Conservation (phyloP, 768 basidiomycete genomes). For the Agaricus blazei region DNA sequence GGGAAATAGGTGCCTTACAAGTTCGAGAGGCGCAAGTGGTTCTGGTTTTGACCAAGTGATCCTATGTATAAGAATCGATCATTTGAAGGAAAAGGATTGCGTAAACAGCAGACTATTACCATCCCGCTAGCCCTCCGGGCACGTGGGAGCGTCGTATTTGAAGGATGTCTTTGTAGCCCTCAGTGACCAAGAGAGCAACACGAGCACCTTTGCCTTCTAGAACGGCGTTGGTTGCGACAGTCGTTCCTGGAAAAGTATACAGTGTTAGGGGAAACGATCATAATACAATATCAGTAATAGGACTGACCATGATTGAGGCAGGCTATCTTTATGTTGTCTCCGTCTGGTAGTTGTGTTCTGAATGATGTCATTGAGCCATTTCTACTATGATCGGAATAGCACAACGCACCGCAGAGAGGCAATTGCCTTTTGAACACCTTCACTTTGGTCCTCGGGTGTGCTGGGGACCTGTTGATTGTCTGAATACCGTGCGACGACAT, state of each 20-base stretch:
- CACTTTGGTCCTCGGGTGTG: conserved; percentile 23
- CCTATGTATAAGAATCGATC: conserved; percentile 13
- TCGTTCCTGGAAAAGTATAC: conserved; percentile 13
- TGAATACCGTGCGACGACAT: neutral
- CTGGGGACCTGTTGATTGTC: conserved; percentile 14
- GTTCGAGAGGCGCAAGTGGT: conserved; percentile 23
- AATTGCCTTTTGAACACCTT: conserved; percentile 21
- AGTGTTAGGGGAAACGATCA: too few species aligned
- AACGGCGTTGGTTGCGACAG: conserved; percentile 25
- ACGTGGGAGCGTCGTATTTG: conserved; percentile 16
- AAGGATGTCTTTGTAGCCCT: conserved; percentile 19
- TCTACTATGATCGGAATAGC: neutral
- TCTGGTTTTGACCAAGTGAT: conserved; percentile 24
- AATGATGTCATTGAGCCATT: neutral
- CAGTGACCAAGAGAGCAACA: conserved; percentile 24
- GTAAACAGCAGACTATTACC: conserved; percentile 11
- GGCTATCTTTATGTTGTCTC: conserved; percentile 8
- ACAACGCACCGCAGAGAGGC: conserved; percentile 13
- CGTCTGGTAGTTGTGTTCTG: conserved; percentile 15
- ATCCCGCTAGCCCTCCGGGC: conserved; percentile 20
- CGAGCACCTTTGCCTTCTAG: conserved; percentile 23
- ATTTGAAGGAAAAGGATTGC: conserved; percentile 5
- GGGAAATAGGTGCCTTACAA: conserved; percentile 12
- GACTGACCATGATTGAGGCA: conserved; percentile 19
- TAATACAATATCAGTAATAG: neutral